Evolutionary conservation across 306 rosid genomes (phyloP), one percentile per base, ranked within the genome.

Genomic region (Citrullus mucosospermus): DNA sequence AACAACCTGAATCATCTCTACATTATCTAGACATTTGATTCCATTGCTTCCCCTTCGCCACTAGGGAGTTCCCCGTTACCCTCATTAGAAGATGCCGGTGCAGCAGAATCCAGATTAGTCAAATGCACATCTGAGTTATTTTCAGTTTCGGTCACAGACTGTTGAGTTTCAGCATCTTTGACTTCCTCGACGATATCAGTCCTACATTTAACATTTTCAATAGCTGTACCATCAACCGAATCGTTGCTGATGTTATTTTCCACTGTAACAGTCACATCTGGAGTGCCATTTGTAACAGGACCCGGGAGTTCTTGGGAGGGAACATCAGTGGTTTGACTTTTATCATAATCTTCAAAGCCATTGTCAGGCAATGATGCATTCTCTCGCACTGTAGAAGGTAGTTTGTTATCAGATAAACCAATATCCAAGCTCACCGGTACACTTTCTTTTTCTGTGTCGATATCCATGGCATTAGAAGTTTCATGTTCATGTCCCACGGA

Each of bases 191-290:
- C 39, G 7, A 54, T 71, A 34, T 38, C 28, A 5, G 54, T 41
- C 22, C 75, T 22, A 32, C 34, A 62, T 6, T 75, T 80, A n/a
- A 18, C 53, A 48, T 68, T 56, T 59, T 39, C 50, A n/a, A 8
- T 79, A 59, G 78, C 69, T 7, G 72, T 76, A 60, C 82, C 84
- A 74, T 80, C 83, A 84, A 84, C 88, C 80, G 43, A 67, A 68
- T 80, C 83, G 15, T 41, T 32, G 44, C 50, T 72, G 46, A 41
- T 50, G 44, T 70, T 57, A 50, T 46, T 16, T 50, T 50, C 77
- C 43, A 28, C 77, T 2, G 18, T 4, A 25, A 8, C 3, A 15
- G 77, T 15, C 39, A 70, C 76, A 1, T 73, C 78, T 74, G 48
- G 30, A 18, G 6, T 17, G 63, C 48, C 48, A 54, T 74, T 55